Evolutionary conservation across 768 basidiomycete species (phyloP).

Genomic region (Lactarius deliciosus): DNA sequence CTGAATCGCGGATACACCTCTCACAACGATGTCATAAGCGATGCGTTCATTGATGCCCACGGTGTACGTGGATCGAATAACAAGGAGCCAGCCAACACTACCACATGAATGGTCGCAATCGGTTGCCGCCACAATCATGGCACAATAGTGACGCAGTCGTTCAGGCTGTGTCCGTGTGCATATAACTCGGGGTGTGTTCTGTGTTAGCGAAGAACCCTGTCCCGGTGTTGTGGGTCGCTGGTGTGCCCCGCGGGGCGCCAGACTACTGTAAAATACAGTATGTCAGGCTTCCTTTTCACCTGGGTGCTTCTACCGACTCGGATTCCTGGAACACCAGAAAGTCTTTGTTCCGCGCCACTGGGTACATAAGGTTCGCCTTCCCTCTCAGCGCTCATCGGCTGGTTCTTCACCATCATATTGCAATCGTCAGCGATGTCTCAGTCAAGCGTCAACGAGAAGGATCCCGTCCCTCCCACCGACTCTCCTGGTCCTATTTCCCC

Average conservation of each 20-base stretch:
- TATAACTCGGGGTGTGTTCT: neutral
- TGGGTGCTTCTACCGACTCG: neutral
- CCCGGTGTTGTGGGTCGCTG: neutral
- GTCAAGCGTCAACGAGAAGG: conserved; percentile 11
- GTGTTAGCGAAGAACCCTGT: neutral
- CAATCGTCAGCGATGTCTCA: neutral
- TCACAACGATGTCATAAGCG: no score
- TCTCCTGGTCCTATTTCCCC: neutral
- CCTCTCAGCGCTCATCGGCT: neutral
- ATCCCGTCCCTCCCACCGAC: neutral
- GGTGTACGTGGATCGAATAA: no score
- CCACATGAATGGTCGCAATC: no score
- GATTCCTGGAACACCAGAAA: no score
- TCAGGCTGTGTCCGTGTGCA: neutral
- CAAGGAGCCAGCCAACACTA: no score
- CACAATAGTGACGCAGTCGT: neutral
- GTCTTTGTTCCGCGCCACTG: neutral
- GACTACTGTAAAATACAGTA: no score
- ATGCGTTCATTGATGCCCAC: no score
- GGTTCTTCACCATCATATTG: neutral
- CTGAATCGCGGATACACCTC: no score
- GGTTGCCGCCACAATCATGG: neutral
- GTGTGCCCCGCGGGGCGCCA: neutral
- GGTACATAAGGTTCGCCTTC: neutral
- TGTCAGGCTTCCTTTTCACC: neutral